Percentiles rank a stretch among this genome's conserved stretches.
Conservation (phyloP, 2,329 filamentous ascomycete genomes). For the Colletotrichum viniferum region DNA sequence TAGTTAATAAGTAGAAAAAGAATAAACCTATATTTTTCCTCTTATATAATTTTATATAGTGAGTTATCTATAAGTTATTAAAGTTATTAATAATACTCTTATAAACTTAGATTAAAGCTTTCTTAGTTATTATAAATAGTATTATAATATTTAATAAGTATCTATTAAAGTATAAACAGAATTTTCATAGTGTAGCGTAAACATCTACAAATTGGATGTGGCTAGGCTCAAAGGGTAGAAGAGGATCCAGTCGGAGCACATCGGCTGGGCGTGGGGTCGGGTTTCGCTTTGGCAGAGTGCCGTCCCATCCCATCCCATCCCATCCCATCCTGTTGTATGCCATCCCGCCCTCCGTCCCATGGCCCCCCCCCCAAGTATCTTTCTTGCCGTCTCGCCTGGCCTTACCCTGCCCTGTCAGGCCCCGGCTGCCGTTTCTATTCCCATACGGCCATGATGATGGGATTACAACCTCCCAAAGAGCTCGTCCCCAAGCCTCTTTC, state of each 20-base stretch:
- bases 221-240: too few species aligned
- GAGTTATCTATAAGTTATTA: too few species aligned
- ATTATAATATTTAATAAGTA: too few species aligned
- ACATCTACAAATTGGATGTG: too few species aligned
- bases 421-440: not conserved
- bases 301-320: not conserved
- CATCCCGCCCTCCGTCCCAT: not conserved
- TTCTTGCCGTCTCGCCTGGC: not conserved
- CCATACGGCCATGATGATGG: not conserved
- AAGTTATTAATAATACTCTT: too few species aligned
- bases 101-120: too few species aligned
- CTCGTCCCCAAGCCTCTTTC: not conserved
- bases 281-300: not conserved
- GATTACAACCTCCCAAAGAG: not conserved
- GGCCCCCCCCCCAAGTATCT: not conserved
- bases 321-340: not conserved
- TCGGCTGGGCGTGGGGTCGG: conserved; percentile 17
- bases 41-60: too few species aligned
- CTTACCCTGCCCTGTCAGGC: not conserved
- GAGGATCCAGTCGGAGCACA: conserved; percentile 14
- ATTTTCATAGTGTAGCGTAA: too few species aligned
- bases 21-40: too few species aligned
- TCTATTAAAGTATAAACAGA: too few species aligned
- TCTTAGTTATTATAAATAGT: too few species aligned
- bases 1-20: too few species aligned